phyloP scores from a whole-genome alignment of 2,329 filamentous ascomycete genomes.

The Talaromyces sp. region DNA sequence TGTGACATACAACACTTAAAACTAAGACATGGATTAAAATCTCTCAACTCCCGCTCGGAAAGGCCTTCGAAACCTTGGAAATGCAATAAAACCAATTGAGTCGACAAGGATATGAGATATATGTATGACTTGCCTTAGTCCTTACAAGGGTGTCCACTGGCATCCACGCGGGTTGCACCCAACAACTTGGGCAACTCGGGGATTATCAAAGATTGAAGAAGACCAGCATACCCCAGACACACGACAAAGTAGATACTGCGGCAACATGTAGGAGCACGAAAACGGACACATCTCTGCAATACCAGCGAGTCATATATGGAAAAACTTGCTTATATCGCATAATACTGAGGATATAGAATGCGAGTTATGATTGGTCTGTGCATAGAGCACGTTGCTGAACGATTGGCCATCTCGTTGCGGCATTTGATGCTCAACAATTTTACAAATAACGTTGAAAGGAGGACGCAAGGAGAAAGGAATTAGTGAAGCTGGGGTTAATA shows the following conservation, averaged over 20 bases:
- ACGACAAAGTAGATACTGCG: not conserved
- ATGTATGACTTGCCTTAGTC: slow-evolving; percentile 5
- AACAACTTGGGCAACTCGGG: not conserved
- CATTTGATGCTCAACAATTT: not conserved
- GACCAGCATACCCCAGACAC: not conserved
- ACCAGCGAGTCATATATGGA: not conserved
- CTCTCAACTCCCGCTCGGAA: not conserved
- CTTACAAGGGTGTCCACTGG: not conserved
- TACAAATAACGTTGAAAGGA: not conserved
- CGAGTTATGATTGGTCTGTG: slow-evolving; percentile 11
- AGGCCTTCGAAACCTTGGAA: not conserved
- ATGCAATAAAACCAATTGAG: not conserved
- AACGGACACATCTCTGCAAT: not conserved
- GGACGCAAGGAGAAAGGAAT: not conserved
- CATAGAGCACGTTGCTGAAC: slow-evolving; percentile 17
- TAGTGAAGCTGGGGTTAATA: not conserved
- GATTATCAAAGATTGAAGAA: not conserved
- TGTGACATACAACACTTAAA: not conserved
- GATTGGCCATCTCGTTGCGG: slow-evolving; percentile 16
- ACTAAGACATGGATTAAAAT: not conserved
- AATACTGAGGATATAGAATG: not conserved
- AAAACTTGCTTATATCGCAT: not conserved
- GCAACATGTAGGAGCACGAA: not conserved
- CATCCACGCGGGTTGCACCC: not conserved
- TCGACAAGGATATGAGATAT: slow-evolving; percentile 7